Percentiles rank a stretch among this genome's conserved stretches.
Conservation (phyloP, 208 protist genomes). For the Crithidia expoeki region DNA sequence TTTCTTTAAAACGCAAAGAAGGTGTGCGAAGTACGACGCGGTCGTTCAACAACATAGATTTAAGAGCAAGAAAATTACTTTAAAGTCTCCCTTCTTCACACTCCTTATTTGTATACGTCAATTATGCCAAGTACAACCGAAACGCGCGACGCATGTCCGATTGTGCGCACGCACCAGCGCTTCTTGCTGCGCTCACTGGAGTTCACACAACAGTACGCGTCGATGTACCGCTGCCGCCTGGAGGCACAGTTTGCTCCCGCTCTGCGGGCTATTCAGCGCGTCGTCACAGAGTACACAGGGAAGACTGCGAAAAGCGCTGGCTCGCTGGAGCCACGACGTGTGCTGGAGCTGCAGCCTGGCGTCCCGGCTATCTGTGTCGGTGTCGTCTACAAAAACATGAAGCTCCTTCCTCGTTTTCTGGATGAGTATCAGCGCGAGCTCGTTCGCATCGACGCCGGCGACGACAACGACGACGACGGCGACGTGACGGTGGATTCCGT, state of each 20-base stretch:
- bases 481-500: constrained; percentile 18
- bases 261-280: constrained; percentile 41
- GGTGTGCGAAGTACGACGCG: no score
- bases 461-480: constrained; percentile 53
- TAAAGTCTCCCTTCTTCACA: background rate
- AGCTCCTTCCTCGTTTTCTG: constrained; percentile 82
- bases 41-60: no score
- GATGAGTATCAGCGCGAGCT: constrained; percentile 89
- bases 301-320: background rate
- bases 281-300: constrained; percentile 13
- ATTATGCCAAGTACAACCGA: constrained; percentile 24
- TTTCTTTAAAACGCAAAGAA: no score
- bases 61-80: no score
- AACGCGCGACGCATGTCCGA: constrained; percentile 55
- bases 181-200: constrained; percentile 78
- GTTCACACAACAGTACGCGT: constrained; percentile 86
- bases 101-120: background rate
- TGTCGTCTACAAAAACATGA: constrained; percentile 92
- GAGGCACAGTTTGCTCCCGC: constrained; percentile 50
- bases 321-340: constrained; percentile 27
- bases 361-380: constrained; percentile 71
- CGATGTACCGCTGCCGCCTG: constrained; percentile 83
- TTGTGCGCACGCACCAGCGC: constrained; percentile 76
- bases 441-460: constrained; percentile 81
- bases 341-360: constrained; percentile 72